A percentile compares a stretch with the other conserved stretches of the same genome.
These are phyloP conservation scores for Aspergillus felis DNA, from an alignment of 2,329 filamentous ascomycete species.

Conservation along the genomic window DNA sequence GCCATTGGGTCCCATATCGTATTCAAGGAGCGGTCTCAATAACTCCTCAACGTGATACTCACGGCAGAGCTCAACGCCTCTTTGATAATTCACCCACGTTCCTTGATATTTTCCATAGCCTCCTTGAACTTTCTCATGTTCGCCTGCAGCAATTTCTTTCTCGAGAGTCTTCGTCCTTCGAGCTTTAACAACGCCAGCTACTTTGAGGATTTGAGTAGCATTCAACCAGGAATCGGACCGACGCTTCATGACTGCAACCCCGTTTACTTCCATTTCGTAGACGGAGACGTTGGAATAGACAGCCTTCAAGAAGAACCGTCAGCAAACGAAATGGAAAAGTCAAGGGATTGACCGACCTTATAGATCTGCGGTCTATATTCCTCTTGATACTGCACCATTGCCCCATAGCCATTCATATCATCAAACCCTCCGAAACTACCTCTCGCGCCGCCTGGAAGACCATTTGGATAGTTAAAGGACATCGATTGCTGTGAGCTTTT, in stretches of 20 bases:
- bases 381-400: constrained; percentile 34
- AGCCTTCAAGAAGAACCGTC: constrained; percentile 48
- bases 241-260: constrained; percentile 90
- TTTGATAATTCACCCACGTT: constrained; percentile 94
- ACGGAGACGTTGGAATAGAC: constrained; percentile 95
- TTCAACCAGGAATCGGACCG: constrained; percentile 95
- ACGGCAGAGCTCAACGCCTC: constrained; percentile 86
- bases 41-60: constrained; percentile 57
- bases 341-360: constrained; percentile 32
- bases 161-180: constrained; percentile 97
- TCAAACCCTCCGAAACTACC: constrained; percentile 38
- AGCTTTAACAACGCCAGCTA: constrained; percentile 94
- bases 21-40: constrained; percentile 46
- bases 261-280: constrained; percentile 97
- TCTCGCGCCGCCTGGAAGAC: constrained; percentile 29
- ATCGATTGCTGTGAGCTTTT: constrained; percentile 42
- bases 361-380: constrained; percentile 47
- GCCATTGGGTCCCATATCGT: constrained; percentile 47
- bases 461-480: constrained; percentile 39
- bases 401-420: constrained; percentile 39
- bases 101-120: constrained; percentile 99
- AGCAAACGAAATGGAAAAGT: constrained; percentile 6
- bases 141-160: constrained; percentile 93
- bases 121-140: constrained; percentile 97
- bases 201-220: constrained; percentile 96